phyloP scores from a whole-genome alignment of 1,284 basidiomycete genomes.

The Ustilago trichophora region DNA sequence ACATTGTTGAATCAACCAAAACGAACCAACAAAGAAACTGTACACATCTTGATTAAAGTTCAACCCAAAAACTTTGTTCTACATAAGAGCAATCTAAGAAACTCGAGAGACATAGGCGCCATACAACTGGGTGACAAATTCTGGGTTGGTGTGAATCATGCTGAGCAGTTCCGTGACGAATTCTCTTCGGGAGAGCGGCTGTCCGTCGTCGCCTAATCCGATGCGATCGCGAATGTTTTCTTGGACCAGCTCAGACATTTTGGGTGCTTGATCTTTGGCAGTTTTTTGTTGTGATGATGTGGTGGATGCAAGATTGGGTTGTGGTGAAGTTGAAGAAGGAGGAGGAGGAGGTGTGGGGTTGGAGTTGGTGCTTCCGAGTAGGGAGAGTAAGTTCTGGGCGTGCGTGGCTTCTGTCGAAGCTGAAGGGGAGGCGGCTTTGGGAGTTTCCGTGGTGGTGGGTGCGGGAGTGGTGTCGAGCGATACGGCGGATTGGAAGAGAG shows the following conservation, averaged over 20 bases:
- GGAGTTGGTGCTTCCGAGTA: slow-evolving; percentile 5
- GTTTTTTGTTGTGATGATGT: background rate
- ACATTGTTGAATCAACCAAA: too few species aligned
- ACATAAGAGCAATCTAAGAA: too few species aligned
- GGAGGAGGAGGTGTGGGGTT: background rate
- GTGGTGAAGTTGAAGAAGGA: background rate
- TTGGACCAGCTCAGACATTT: slow-evolving; percentile 69
- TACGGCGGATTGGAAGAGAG: slow-evolving; percentile 26
- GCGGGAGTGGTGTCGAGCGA: slow-evolving; percentile 10
- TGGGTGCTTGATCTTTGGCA: slow-evolving; percentile 18
- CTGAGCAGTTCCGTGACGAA: slow-evolving; percentile 76
- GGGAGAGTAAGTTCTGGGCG: slow-evolving; percentile 19
- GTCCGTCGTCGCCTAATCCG: slow-evolving; percentile 59
- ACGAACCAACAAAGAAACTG: too few species aligned
- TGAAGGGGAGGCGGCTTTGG: background rate
- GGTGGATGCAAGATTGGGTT: background rate
- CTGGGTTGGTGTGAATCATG: slow-evolving; percentile 74
- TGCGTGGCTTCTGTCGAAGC: background rate
- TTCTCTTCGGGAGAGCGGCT: slow-evolving; percentile 71
- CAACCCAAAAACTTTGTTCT: too few species aligned
- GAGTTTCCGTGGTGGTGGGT: background rate
- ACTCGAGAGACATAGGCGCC: too few species aligned
- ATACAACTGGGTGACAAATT: too few species aligned
- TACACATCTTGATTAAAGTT: too few species aligned
- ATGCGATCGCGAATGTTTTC: slow-evolving; percentile 67